phyloP scores from a whole-genome alignment of 495 filamentous ascomycete species.

The Xylaria sp. region DNA sequence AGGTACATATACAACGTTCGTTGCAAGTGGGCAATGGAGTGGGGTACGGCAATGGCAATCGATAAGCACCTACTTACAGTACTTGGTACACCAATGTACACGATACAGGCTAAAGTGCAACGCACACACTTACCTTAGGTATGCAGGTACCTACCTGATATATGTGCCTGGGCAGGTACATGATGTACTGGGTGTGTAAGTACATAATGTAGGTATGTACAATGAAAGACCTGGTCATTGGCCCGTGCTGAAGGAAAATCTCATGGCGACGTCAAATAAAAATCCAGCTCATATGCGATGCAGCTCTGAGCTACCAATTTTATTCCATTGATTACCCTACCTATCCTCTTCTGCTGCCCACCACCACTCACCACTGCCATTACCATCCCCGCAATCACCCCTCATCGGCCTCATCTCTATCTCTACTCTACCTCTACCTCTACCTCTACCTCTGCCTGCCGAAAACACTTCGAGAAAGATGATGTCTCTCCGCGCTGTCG shows the following conservation, averaged over 20 bases:
- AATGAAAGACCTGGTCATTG: no score
- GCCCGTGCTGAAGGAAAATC: slow-evolving; percentile 30
- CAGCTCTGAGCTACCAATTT: not conserved
- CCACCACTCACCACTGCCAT: slow-evolving; percentile 7
- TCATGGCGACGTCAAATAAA: slow-evolving; percentile 34
- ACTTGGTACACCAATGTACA: not conserved
- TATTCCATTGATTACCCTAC: slow-evolving; percentile 26
- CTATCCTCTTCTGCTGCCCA: not conserved
- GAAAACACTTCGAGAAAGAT: slow-evolving; percentile 54
- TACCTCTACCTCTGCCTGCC: no score
- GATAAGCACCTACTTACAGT: no score
- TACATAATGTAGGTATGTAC: no score
- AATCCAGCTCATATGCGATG: slow-evolving; percentile 23
- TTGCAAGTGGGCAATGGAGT: not conserved
- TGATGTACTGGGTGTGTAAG: no score
- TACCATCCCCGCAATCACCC: not conserved
- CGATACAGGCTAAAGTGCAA: not conserved
- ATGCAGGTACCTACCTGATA: not conserved
- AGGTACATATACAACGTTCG: not conserved
- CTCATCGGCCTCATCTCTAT: not conserved
- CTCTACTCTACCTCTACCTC: no score
- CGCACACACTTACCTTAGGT: no score
- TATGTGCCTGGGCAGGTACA: no score
- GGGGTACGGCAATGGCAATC: no score
- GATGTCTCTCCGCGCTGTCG: slow-evolving; percentile 75